Evolutionary conservation across 2,329 filamentous ascomycete species (phyloP).

Genomic region (Calonectria pteridis): DNA sequence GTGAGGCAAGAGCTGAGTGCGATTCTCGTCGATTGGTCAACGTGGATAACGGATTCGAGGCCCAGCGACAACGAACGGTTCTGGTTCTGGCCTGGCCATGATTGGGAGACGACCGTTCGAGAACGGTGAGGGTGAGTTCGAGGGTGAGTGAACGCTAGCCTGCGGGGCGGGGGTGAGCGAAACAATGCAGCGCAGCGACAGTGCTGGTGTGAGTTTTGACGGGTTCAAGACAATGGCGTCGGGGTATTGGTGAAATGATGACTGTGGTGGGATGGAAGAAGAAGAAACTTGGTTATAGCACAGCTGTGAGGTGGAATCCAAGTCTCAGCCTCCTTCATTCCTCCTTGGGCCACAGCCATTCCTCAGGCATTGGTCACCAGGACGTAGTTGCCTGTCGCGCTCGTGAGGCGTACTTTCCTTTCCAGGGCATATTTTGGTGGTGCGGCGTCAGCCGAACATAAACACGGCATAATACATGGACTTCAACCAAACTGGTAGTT

Average conservation of each 20-base stretch:
- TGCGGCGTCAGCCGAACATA: not conserved
- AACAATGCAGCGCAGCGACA: not conserved
- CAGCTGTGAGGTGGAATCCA: slow-evolving; percentile 9
- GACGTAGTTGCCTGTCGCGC: slow-evolving; percentile 31
- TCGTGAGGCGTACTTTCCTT: slow-evolving; percentile 41
- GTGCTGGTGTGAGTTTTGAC: slow-evolving; percentile 1
- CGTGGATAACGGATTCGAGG: slow-evolving; percentile 25
- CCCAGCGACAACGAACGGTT: slow-evolving; percentile 2
- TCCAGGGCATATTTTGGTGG: slow-evolving; percentile 36
- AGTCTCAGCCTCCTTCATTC: slow-evolving; percentile 10
- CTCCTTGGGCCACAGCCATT: slow-evolving; percentile 20
- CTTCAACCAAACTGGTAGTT: not conserved
- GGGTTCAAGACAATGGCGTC: not conserved
- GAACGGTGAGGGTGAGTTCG: slow-evolving; percentile 11
- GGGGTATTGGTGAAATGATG: not conserved
- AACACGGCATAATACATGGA: not conserved
- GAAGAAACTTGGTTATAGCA: not conserved
- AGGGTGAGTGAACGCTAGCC: slow-evolving; percentile 4
- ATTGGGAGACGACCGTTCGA: not conserved
- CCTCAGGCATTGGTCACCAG: slow-evolving; percentile 38
- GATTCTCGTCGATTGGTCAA: slow-evolving; percentile 2
- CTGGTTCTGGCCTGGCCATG: not conserved
- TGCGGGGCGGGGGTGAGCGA: not conserved
- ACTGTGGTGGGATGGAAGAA: slow-evolving; percentile 15
- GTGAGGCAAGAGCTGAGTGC: not conserved